phyloP scores from a whole-genome alignment of 805 yeast genomes.

The Nakazawaea ernobii region DNA sequence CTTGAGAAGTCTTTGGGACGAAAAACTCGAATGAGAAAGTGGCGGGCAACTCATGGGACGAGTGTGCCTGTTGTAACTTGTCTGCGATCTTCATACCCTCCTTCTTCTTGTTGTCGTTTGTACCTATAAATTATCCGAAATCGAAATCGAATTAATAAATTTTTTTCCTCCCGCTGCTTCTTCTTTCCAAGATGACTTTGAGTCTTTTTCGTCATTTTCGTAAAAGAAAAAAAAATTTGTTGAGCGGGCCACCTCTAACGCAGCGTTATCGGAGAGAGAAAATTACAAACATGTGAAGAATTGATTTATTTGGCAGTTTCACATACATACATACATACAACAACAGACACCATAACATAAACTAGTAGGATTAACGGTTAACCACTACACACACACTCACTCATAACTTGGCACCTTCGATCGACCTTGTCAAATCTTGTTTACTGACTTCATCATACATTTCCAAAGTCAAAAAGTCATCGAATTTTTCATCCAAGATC shows the following conservation, averaged over 20 bases:
- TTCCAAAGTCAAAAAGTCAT: conserved; percentile 62
- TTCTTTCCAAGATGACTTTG: not conserved
- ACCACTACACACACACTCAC: not conserved
- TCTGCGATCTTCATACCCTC: conserved; percentile 39
- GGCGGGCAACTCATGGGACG: conserved; percentile 28
- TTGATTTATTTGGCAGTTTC: not conserved
- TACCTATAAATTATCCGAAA: no score
- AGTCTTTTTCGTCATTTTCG: not conserved
- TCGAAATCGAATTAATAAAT: not conserved
- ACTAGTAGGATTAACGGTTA: not conserved
- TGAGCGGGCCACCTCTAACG: not conserved
- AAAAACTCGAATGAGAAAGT: conserved; percentile 96
- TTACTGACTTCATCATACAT: conserved; percentile 52
- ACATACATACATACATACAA: not conserved
- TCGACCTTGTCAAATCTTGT: conserved; percentile 2
- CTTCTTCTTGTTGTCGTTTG: not conserved
- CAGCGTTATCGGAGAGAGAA: not conserved
- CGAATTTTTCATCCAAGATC: conserved; percentile 54
- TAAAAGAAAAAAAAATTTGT: not conserved
- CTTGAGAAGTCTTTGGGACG: conserved; percentile 96
- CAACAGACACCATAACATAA: not conserved
- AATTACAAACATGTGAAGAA: not conserved
- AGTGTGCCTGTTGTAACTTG: conserved; percentile 36
- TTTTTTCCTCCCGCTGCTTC: conserved; percentile 13
- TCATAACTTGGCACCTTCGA: conserved; percentile 8